These are phyloP conservation scores for Boletellus sp. DNA, from an alignment of 768 basidiomycete genomes.

Conservation along the genomic window DNA sequence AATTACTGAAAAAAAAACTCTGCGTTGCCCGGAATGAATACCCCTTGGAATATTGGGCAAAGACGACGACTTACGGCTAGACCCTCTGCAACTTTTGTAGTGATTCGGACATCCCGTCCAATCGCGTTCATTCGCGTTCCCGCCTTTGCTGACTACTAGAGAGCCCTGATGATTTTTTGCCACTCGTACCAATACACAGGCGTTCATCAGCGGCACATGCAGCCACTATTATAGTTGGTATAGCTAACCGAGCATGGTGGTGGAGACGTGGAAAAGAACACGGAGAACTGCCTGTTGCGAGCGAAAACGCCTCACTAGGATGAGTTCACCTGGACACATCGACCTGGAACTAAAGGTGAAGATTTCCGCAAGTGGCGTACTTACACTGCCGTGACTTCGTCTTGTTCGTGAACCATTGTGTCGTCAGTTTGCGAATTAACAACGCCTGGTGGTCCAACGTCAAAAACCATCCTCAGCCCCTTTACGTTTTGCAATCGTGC, in stretches of 20 bases:
- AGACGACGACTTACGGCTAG: slow-evolving; percentile 60
- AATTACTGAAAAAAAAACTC: slow-evolving; percentile 52
- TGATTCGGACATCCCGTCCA: slow-evolving; percentile 44
- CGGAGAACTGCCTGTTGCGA: no score
- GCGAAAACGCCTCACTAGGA: slow-evolving; percentile 61
- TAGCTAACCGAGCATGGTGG: slow-evolving; percentile 65
- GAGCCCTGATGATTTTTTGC: slow-evolving; percentile 43
- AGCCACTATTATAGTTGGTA: slow-evolving; percentile 55
- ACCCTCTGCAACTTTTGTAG: slow-evolving; percentile 60
- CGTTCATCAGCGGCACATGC: slow-evolving; percentile 76
- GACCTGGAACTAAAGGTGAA: slow-evolving; percentile 44
- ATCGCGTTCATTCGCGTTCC: slow-evolving; percentile 69
- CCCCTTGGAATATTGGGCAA: background rate
- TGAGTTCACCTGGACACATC: slow-evolving; percentile 65
- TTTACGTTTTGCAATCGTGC: slow-evolving; percentile 38
- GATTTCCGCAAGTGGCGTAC: slow-evolving; percentile 18
- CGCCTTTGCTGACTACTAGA: slow-evolving; percentile 44
- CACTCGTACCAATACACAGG: slow-evolving; percentile 64
- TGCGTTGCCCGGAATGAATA: slow-evolving; percentile 21
- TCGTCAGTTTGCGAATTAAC: slow-evolving; percentile 52
- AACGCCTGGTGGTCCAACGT: slow-evolving; percentile 64
- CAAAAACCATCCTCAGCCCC: slow-evolving; percentile 59
- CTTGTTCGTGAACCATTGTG: slow-evolving; percentile 55
- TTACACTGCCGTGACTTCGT: slow-evolving; percentile 58
- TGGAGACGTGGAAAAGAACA: slow-evolving; percentile 49